These are phyloP conservation scores for Euclidium syriacum DNA, from an alignment of 345 rosid genomes.

Conservation along the genomic window DNA sequence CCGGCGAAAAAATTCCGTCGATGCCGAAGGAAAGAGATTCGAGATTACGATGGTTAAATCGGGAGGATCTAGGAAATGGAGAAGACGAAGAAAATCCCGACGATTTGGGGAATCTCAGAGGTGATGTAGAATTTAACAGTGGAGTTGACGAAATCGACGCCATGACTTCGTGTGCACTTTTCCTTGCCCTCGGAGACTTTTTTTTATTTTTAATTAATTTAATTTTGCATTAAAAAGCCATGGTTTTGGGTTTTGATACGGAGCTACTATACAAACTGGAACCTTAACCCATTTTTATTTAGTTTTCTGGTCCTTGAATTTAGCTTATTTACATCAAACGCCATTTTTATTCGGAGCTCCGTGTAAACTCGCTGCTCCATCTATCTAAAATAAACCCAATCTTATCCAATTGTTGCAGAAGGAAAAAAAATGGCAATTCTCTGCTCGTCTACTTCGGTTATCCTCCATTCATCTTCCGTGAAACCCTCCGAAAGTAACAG, in stretches of 20 bases:
- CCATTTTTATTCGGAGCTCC: neutral
- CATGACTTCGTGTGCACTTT: slow-evolving; percentile 23
- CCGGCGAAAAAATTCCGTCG: slow-evolving; percentile 32
- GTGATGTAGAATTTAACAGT: slow-evolving; percentile 24
- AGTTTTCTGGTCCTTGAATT: neutral
- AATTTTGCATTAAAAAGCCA: no score
- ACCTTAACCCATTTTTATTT: slow-evolving; percentile 7
- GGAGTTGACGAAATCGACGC: slow-evolving; percentile 37
- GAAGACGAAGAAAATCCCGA: slow-evolving; percentile 11
- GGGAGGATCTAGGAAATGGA: slow-evolving; percentile 11
- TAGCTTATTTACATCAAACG: slow-evolving; percentile 5
- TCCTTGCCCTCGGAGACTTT: neutral
- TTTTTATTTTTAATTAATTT: no score
- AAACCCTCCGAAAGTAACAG: slow-evolving; percentile 13
- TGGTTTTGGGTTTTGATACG: slow-evolving; percentile 13
- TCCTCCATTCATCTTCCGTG: slow-evolving; percentile 28
- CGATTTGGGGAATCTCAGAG: slow-evolving; percentile 10
- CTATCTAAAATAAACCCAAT: no score
- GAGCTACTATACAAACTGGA: slow-evolving; percentile 16
- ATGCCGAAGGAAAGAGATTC: neutral
- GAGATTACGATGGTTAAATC: slow-evolving; percentile 2
- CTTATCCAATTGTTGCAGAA: slow-evolving; percentile 34
- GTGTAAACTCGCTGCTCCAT: no score
- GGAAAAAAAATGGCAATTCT: slow-evolving; percentile 39
- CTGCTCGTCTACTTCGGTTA: slow-evolving; percentile 32